Evolutionary conservation across 805 yeast species (phyloP).

Genomic region (Kuraishia piskuri): DNA sequence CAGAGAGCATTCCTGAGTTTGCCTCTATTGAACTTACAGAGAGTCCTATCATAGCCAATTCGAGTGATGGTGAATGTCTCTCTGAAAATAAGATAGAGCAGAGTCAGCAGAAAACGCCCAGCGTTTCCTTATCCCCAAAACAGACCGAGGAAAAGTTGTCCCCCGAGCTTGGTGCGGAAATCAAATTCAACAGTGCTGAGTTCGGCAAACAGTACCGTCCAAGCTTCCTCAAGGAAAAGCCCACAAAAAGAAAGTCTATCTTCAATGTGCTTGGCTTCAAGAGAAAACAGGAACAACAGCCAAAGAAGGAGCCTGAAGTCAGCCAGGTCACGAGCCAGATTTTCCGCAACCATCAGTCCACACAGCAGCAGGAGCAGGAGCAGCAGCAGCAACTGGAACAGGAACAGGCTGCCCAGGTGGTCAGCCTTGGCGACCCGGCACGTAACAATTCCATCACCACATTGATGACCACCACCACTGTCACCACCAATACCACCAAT

Average conservation of each 20-base stretch:
- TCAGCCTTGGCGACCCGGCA: not conserved
- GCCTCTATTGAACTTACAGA: not conserved
- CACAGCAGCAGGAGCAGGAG: not conserved
- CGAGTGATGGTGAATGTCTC: not conserved
- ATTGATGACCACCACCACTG: slow-evolving; percentile 2
- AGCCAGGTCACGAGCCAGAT: not conserved
- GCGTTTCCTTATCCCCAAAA: not conserved
- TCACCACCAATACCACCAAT: not conserved
- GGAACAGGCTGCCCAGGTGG: not conserved
- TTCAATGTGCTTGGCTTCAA: slow-evolving; percentile 14
- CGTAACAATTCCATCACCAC: slow-evolving; percentile 2
- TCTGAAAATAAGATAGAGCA: not conserved
- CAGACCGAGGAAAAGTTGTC: not conserved
- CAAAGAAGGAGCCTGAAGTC: not conserved
- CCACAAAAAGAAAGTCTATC: slow-evolving; percentile 17
- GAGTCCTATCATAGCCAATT: not conserved
- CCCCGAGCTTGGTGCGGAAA: not conserved
- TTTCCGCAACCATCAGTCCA: not conserved
- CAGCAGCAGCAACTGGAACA: not conserved
- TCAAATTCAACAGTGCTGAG: not conserved
- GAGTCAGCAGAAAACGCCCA: not conserved
- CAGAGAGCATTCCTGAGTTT: not conserved
- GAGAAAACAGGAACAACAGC: not conserved
- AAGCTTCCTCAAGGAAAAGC: slow-evolving; percentile 2
- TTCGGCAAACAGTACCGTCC: slow-evolving; percentile 1